Percentiles rank a stretch among this genome's conserved stretches.
Conservation (phyloP, 768 basidiomycete species). For the Boletellus ananiceps region DNA sequence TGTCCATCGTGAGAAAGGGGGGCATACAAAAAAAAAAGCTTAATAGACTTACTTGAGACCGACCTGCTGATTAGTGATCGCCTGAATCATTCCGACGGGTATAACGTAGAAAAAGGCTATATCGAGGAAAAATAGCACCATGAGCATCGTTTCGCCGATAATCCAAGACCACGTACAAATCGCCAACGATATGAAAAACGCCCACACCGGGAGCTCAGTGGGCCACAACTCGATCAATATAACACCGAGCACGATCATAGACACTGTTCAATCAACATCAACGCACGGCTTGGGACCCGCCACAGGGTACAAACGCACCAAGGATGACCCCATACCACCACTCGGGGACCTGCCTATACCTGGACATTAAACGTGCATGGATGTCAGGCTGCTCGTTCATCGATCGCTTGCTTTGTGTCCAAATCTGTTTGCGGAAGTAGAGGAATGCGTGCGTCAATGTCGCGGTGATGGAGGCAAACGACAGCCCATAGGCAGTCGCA, state of each 20-base stretch:
- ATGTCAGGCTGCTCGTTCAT: slow-evolving; percentile 78
- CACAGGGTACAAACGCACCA: slow-evolving; percentile 12
- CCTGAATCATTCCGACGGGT: slow-evolving; percentile 73
- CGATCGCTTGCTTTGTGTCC: slow-evolving; percentile 62
- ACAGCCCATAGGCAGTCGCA: slow-evolving; percentile 73
- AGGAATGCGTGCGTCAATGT: slow-evolving; percentile 69
- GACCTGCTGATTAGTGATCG: slow-evolving; percentile 78
- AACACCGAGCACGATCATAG: slow-evolving; percentile 56
- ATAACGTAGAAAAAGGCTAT: slow-evolving; percentile 58
- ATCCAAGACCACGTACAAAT: slow-evolving; percentile 22
- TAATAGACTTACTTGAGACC: slow-evolving; percentile 28
- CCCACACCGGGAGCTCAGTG: slow-evolving; percentile 44
- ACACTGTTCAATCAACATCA: slow-evolving; percentile 18
- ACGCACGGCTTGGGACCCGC: background rate
- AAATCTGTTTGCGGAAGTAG: slow-evolving; percentile 77
- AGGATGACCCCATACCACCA: slow-evolving; percentile 49
- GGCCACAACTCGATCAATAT: slow-evolving; percentile 60
- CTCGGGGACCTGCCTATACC: slow-evolving; percentile 54
- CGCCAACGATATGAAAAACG: slow-evolving; percentile 33
- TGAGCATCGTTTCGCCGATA: background rate
- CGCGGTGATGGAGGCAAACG: slow-evolving; percentile 79
- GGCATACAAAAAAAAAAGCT: background rate
- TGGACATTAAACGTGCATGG: slow-evolving; percentile 55
- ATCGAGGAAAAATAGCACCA: background rate
- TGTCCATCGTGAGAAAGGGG: slow-evolving; percentile 6